Base-by-base conservation (phyloP, 306 rosid genomes). In the Sicyos edulis region DNA sequence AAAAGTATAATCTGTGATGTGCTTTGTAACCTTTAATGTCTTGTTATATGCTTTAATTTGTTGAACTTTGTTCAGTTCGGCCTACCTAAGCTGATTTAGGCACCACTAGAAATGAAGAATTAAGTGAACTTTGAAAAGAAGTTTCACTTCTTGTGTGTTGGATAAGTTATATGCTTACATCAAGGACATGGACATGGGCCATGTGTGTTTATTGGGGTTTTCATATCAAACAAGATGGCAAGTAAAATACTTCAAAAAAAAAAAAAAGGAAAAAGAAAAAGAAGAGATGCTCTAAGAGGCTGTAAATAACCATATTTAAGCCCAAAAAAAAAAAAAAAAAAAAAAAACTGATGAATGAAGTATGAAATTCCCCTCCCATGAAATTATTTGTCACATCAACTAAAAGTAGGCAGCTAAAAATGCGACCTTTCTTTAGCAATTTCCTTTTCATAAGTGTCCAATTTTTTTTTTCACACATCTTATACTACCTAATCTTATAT, bases 361-460 rank as follows among this genome's bases (percentile, higher is more conserved):
- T 17, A 64, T 12, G 37, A 47, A 13, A 32, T 32, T 32, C 37
- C 32, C 72, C 34, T 67, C 20, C 56, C 72, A 44, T 65, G 71
- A 17, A 65, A 65, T 17, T 42, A 65, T 67, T 42, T 20, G 72
- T 67, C 72, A 20, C 72, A 44, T 67, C 55, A 54, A 67, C 40
- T 13, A 20, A 67, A 67, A 67, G 54, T 44, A 40, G 10, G 29
- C n/a, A 42, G 53, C 53, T 10, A 42, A 42, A 40, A 64, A 40
- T 42, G n/a, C 53, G 19, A 40, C 53, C 53, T 42, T 37, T 6
- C n/a, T 64, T 10, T 63, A 64, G 26, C 6, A 3, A 1, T 32
- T 42, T 37, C 2, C n/a, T 64, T 19, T 37, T 37, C 6, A 37
- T 6, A 6, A 37, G 3, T 37, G 8, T n/a, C n/a, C n/a, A n/a